Evolutionary conservation across 2,329 filamentous ascomycete species (phyloP).

Genomic region (Gliomastix tumulicola): DNA sequence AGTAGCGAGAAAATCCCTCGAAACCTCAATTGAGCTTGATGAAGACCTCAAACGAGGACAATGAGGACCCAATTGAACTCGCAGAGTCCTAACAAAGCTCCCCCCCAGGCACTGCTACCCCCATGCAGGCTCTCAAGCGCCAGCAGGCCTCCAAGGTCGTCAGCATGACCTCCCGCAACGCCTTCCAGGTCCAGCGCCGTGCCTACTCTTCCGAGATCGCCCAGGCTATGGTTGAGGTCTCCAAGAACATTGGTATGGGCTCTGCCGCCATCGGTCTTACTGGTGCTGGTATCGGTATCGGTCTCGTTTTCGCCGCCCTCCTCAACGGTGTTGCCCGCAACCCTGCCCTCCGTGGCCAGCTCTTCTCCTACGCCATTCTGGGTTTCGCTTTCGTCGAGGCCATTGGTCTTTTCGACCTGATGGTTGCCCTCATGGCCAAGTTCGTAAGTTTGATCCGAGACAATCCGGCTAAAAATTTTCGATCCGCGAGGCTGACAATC

Average conservation of each 20-base stretch:
- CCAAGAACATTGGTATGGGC: slow-evolving; percentile 87
- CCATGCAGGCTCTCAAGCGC: slow-evolving; percentile 72
- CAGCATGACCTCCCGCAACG: slow-evolving; percentile 59
- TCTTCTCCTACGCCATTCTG: slow-evolving; percentile 93
- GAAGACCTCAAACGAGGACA: slow-evolving; percentile 1
- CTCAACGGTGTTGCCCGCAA: slow-evolving; percentile 88
- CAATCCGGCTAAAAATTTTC: not conserved
- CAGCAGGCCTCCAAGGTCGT: slow-evolving; percentile 61
- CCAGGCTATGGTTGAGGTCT: slow-evolving; percentile 82
- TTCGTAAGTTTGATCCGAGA: slow-evolving; percentile 50
- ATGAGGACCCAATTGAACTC: too few species aligned
- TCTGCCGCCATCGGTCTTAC: slow-evolving; percentile 86
- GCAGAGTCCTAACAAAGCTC: too few species aligned
- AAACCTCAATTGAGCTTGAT: slow-evolving; percentile 20
- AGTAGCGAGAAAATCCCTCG: slow-evolving; percentile 32
- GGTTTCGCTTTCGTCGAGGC: slow-evolving; percentile 94
- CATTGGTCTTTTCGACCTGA: slow-evolving; percentile 82
- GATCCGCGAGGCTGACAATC: slow-evolving; percentile 4
- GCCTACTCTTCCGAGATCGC: slow-evolving; percentile 85
- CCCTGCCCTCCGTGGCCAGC: slow-evolving; percentile 89
- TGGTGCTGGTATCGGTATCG: slow-evolving; percentile 91
- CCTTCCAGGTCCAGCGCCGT: slow-evolving; percentile 59
- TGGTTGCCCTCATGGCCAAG: slow-evolving; percentile 93
- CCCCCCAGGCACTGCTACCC: slow-evolving; percentile 49
- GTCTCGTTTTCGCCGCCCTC: slow-evolving; percentile 87